phyloP scores from a whole-genome alignment of 179 eudicot genomes.

The Patellifolia procumbens region DNA sequence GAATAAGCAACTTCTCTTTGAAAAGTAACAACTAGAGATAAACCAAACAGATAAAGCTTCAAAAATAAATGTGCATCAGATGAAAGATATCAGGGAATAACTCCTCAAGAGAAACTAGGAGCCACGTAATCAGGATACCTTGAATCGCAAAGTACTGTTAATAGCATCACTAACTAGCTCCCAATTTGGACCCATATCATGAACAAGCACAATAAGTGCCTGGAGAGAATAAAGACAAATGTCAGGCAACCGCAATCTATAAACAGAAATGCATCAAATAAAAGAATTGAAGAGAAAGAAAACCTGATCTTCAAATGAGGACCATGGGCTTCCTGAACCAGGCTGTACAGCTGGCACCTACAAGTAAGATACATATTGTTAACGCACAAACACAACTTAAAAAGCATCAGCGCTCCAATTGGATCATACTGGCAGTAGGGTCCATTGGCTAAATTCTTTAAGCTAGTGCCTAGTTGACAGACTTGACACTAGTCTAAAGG shows the following conservation, averaged over 20 bases:
- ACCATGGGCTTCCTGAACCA: constrained; percentile 80
- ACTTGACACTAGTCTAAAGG: too few species aligned
- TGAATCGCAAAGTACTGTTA: constrained; percentile 79
- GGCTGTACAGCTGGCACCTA: constrained; percentile 67
- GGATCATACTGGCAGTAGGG: not conserved
- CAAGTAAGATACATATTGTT: constrained; percentile 24
- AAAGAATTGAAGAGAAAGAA: constrained; percentile 3
- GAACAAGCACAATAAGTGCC: constrained; percentile 98
- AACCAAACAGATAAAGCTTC: too few species aligned
- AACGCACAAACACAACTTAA: not conserved
- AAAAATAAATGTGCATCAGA: not conserved
- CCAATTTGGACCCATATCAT: constrained; percentile 99
- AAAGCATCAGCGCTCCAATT: not conserved
- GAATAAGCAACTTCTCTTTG: constrained; percentile 7
- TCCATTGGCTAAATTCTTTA: not conserved
- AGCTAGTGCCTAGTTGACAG: not conserved
- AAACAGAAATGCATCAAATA: not conserved
- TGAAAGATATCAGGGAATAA: constrained; percentile 16
- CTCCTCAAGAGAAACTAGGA: not conserved
- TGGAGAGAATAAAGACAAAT: constrained; percentile 28
- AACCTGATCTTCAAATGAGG: constrained; percentile 95
- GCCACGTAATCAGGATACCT: constrained; percentile 45
- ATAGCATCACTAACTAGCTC: constrained; percentile 95
- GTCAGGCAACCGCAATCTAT: constrained; percentile 24
- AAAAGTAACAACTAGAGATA: not conserved